Evolutionary conservation across 768 basidiomycete genomes (phyloP).

Genomic region (Gymnopilus dilepis): DNA sequence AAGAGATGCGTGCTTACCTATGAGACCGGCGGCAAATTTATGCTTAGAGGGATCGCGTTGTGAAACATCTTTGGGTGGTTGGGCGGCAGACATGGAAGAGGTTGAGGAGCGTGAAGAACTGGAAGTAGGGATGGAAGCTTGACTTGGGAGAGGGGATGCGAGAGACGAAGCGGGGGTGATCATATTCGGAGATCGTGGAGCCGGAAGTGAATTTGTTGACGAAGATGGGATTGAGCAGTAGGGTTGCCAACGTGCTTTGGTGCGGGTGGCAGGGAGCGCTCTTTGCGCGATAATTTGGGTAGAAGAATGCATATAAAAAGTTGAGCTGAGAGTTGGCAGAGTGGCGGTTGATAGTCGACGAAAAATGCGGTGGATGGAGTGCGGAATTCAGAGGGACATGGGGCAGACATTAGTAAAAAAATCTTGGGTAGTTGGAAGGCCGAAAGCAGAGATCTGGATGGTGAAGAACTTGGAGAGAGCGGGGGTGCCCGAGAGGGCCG

Average conservation of each 20-base stretch:
- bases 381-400: conserved; percentile 40
- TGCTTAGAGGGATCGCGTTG: conserved; percentile 53
- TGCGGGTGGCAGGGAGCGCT: conserved; percentile 69
- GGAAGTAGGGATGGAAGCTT: conserved; percentile 34
- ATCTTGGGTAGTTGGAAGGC: conserved; percentile 13
- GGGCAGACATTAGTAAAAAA: conserved; percentile 38
- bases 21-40: conserved; percentile 69
- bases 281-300: conserved; percentile 66
- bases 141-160: conserved; percentile 41
- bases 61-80: conserved; percentile 38
- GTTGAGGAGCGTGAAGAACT: conserved; percentile 31
- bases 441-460: conserved; percentile 16
- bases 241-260: conserved; percentile 82
- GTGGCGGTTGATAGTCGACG: conserved; percentile 34
- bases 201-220: conserved; percentile 36
- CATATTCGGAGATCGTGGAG: conserved; percentile 53
- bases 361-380: conserved; percentile 30
- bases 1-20: conserved; percentile 57
- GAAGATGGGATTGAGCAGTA: conserved; percentile 57
- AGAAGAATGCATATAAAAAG: conserved; percentile 44
- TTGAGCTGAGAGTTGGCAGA: conserved; percentile 11
- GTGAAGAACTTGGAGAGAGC: conserved; percentile 22
- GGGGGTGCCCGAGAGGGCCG: conserved; percentile 28
- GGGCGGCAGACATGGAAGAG: conserved; percentile 26
- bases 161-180: conserved; percentile 65